These are phyloP conservation scores for Datura wrightii DNA, from an alignment of 257 asterid genomes.

Conservation along the genomic window DNA sequence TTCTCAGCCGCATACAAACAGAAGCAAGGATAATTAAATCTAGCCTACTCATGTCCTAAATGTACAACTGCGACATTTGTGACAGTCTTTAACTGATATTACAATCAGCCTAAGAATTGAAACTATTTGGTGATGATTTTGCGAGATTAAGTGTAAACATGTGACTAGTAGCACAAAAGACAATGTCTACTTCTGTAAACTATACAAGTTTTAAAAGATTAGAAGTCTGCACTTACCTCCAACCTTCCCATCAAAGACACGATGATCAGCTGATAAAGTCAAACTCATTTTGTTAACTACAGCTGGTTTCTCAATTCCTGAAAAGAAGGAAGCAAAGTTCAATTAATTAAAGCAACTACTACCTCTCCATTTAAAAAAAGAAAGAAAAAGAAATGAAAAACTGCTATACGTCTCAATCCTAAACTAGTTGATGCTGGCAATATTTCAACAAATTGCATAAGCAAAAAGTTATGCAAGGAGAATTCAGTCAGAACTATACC, in stretches of 20 bases:
- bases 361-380: not conserved
- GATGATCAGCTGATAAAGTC: slow-evolving; percentile 95
- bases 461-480: not conserved
- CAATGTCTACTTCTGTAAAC: not conserved
- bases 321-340: slow-evolving; percentile 37
- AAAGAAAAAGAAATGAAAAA: too few relatives aligned
- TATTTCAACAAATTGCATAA: slow-evolving; percentile 26
- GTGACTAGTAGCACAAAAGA: not conserved
- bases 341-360: not conserved
- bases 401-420: not conserved
- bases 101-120: not conserved
- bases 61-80: not conserved
- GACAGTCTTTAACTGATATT: not conserved
- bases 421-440: not conserved
- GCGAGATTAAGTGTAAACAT: not conserved
- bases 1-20: not conserved
- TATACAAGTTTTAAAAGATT: not conserved
- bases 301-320: slow-evolving; percentile 86
- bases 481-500: slow-evolving; percentile 52
- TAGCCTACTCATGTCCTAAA: not conserved
- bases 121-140: not conserved
- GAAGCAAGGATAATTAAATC: slow-evolving; percentile 3
- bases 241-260: slow-evolving; percentile 93
- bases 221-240: slow-evolving; percentile 61
- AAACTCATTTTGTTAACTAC: slow-evolving; percentile 81